phyloP scores from a whole-genome alignment of 345 rosid species.

The Erodium maritimum region DNA sequence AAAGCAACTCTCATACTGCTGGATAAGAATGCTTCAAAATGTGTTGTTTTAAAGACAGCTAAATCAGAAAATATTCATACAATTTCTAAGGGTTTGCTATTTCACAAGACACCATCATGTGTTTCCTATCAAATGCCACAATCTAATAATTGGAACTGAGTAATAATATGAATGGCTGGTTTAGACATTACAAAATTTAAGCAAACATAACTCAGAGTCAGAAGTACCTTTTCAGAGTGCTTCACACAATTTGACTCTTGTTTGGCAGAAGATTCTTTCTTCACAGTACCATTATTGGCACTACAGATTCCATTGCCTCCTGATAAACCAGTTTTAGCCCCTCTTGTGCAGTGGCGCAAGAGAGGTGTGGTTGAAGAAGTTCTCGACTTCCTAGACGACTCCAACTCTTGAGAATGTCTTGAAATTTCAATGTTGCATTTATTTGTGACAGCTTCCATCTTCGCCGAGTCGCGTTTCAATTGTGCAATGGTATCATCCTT shows the following conservation, averaged over 20 bases:
- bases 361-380: slow-evolving; percentile 26
- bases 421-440: slow-evolving; percentile 34
- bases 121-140: too few relatives aligned
- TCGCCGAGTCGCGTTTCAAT: slow-evolving; percentile 33
- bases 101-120: too few relatives aligned
- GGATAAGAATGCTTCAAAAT: too few relatives aligned
- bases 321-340: slow-evolving; percentile 15
- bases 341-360: slow-evolving; percentile 26
- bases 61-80: too few relatives aligned
- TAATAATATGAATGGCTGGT: not conserved
- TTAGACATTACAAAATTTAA: not conserved
- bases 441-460: slow-evolving; percentile 36
- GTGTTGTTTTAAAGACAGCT: too few relatives aligned
- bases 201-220: not conserved
- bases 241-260: slow-evolving; percentile 11
- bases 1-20: too few relatives aligned
- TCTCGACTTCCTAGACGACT: slow-evolving; percentile 34
- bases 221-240: slow-evolving; percentile 40
- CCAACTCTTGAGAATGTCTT: slow-evolving; percentile 39
- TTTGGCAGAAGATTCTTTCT: slow-evolving; percentile 30
- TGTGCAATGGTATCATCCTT: slow-evolving; percentile 50
- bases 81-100: too few relatives aligned
- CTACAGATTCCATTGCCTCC: slow-evolving; percentile 12
- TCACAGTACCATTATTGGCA: slow-evolving; percentile 10
- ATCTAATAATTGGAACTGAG: not conserved